Percentiles rank a stretch among this genome's conserved stretches.
Conservation (phyloP, 179 eudicot genomes). For the Silene noctiflora region DNA sequence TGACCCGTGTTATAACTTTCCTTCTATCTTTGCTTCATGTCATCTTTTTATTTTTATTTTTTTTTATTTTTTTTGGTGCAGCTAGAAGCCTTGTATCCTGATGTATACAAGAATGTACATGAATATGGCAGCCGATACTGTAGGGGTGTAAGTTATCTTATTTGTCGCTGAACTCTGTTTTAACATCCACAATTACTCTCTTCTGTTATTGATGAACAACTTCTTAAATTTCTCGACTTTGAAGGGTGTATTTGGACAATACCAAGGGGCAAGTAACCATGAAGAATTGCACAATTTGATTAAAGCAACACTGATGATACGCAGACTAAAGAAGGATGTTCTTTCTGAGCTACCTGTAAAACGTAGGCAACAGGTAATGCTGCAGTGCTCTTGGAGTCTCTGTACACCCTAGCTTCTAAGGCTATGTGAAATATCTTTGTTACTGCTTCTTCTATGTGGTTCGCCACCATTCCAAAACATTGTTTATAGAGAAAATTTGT, state of each 20-base stretch:
- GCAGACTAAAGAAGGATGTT: conserved; percentile 94
- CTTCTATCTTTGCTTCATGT: not conserved
- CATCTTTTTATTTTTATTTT: not conserved
- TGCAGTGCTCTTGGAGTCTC: not conserved
- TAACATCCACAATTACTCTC: not conserved
- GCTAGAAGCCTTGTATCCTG: conserved; percentile 93
- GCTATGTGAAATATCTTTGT: conserved; percentile 2
- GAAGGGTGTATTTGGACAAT: conserved; percentile 84
- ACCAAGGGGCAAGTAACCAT: conserved; percentile 98
- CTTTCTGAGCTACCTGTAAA: conserved; percentile 90
- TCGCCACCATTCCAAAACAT: not conserved
- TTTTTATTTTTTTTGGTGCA: conserved; percentile 26
- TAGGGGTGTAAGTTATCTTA: conserved; percentile 79
- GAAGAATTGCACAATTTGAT: conserved; percentile 95
- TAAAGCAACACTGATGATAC: conserved; percentile 95
- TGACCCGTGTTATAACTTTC: conserved; percentile 2
- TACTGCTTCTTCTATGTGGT: conserved; percentile 6
- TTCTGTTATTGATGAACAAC: not conserved
- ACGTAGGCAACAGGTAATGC: conserved; percentile 90
- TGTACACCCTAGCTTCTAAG: conserved; percentile 4
- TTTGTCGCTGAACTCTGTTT: conserved; percentile 12
- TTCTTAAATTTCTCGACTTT: conserved; percentile 16
- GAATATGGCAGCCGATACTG: conserved; percentile 95
- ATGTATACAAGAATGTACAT: conserved; percentile 81
- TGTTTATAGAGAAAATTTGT: not conserved